Base-by-base conservation (phyloP, 257 asterid species). In the Ophiorrhiza pumila region DNA sequence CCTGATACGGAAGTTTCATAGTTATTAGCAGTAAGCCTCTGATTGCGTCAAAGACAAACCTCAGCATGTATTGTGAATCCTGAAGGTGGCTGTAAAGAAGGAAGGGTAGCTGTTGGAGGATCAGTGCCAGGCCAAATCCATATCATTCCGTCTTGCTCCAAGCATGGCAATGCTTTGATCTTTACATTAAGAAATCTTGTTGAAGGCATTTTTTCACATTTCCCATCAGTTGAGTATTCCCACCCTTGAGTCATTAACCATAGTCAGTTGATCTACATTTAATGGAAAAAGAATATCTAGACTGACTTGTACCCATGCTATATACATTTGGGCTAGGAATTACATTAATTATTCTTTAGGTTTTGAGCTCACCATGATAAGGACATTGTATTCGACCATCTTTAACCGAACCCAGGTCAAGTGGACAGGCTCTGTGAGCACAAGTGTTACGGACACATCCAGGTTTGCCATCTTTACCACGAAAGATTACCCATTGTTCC, bases 91-190 rank as follows among this genome's bases (percentile, higher is more conserved):
- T 77, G 73, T 56, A 91, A 77, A 50, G 96, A 93, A 73, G 98
- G 97, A 50, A 91, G 37, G 22, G n/a, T 87, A 29, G 96, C 87
- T 8, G 92, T 69, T 23, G 98, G 98, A 70, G 98, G 95, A 80
- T 87, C 91, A 71, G 79, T 82, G 59, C 98, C 98, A 4, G 98
- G 98, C 97, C 98, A 93, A 71, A 93, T 88, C 98, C 97, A 93
- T 73, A 93, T 87, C 90, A 93, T 80, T 4, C 97, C 98, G 35
- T 91, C 98, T 79, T 89, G 91, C 82, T 93, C 98, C 76, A 87
- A 88, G 86, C 98, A 93, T 20, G 97, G 98, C 76, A 93, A 73
- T 39, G 98, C 83, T 73, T 69, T 89, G 73, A 93, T 87, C 84
- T 87, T 93, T 59, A 88, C 91, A 35, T 89, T 86, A 27, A 83